Evolutionary conservation across 805 yeast species (phyloP).

Genomic region (Yarrowia divulgata): DNA sequence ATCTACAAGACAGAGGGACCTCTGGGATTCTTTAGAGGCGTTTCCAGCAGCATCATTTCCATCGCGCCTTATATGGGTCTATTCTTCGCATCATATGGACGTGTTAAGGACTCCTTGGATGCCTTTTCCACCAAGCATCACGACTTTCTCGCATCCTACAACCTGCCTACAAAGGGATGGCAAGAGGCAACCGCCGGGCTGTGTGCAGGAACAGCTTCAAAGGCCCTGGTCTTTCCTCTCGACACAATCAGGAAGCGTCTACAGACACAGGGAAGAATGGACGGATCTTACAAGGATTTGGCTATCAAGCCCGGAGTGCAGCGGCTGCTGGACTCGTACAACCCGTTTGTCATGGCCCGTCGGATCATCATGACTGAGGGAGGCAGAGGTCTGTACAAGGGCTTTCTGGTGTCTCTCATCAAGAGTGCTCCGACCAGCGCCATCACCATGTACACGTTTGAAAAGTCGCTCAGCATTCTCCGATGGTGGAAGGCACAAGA

Average conservation of each 20-base stretch:
- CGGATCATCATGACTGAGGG: constrained; percentile 66
- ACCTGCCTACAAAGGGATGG: constrained; percentile 43
- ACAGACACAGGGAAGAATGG: constrained; percentile 62
- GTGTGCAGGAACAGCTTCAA: constrained; percentile 77
- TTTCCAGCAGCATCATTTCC: constrained; percentile 60
- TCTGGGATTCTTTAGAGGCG: constrained; percentile 59
- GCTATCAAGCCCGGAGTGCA: constrained; percentile 3
- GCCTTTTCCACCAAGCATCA: constrained; percentile 39
- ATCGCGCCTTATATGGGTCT: constrained; percentile 76
- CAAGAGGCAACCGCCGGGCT: constrained; percentile 69
- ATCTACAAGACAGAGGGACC: constrained; percentile 56
- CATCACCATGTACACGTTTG: constrained; percentile 71
- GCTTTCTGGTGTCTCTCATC: constrained; percentile 70
- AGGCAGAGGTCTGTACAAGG: constrained; percentile 71
- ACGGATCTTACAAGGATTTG: constrained; percentile 44
- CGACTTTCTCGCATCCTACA: constrained; percentile 15
- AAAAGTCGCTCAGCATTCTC: constrained; percentile 49
- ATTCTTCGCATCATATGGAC: constrained; percentile 74
- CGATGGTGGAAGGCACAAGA: constrained; percentile 40
- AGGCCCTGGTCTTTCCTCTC: constrained; percentile 79
- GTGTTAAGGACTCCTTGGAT: constrained; percentile 52
- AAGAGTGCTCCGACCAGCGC: constrained; percentile 80
- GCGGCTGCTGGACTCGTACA: constrained; percentile 44
- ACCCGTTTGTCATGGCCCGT: constrained; percentile 46
- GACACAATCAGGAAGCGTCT: constrained; percentile 81